Evolutionary conservation across 257 asterid species (phyloP).

Genomic region (Solanum bulbocastanum): DNA sequence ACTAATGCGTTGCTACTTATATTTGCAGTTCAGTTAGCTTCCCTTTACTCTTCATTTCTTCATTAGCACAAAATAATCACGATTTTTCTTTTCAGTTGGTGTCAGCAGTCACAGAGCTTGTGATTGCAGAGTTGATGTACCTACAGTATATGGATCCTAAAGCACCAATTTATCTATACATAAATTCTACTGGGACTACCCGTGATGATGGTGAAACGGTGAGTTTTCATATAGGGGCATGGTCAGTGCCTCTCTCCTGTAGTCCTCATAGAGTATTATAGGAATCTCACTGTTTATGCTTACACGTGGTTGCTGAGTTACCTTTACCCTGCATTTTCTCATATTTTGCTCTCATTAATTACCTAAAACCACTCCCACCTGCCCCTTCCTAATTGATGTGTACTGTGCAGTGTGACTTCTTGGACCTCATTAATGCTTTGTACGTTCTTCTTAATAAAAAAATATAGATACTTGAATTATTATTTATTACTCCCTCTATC

Average conservation of each 20-base stretch:
- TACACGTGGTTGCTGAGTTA: not conserved
- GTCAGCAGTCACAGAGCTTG: slow-evolving; percentile 89
- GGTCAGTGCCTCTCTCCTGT: not conserved
- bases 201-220: slow-evolving; percentile 97
- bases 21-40: not conserved
- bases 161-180: slow-evolving; percentile 74
- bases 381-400: not conserved
- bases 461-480: not conserved
- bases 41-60: not conserved
- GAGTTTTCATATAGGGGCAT: slow-evolving; percentile 11
- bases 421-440: not conserved
- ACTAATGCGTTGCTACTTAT: not conserved
- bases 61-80: not conserved
- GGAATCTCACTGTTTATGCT: not conserved
- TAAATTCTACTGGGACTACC: slow-evolving; percentile 93
- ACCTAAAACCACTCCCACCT: not conserved
- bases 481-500: not conserved
- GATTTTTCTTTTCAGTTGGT: slow-evolving; percentile 54
- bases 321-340: not conserved
- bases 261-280: not conserved
- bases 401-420: not conserved
- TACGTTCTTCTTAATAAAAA: not conserved
- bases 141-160: slow-evolving; percentile 86
- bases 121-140: slow-evolving; percentile 78
- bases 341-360: not conserved